phyloP scores from a whole-genome alignment of 1,139 yeast genomes.

The Hansenula lynferdii region DNA sequence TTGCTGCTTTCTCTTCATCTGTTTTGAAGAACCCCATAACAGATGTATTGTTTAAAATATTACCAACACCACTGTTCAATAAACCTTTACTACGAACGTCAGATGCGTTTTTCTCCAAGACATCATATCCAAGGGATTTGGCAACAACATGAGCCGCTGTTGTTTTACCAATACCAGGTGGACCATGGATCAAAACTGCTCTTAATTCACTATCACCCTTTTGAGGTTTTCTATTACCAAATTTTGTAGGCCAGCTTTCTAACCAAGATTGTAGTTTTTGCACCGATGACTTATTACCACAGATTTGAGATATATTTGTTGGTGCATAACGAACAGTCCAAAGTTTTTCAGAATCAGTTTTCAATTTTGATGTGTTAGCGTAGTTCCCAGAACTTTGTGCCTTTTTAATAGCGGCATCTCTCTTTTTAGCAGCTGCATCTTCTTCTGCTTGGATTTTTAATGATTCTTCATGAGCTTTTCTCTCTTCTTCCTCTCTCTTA shows the following conservation, averaged over 20 bases:
- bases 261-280: conserved; percentile 69
- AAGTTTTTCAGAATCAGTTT: conserved; percentile 45
- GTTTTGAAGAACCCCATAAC: conserved; percentile 69
- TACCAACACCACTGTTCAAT: conserved; percentile 62
- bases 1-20: conserved; percentile 22
- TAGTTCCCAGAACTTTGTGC: conserved; percentile 20
- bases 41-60: conserved; percentile 76
- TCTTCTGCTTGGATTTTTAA: conserved; percentile 38
- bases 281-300: conserved; percentile 86
- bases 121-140: conserved; percentile 60
- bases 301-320: conserved; percentile 61
- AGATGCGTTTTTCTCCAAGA: conserved; percentile 75
- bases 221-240: conserved; percentile 53
- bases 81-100: conserved; percentile 86
- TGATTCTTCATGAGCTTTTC: conserved; percentile 45
- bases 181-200: conserved; percentile 83
- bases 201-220: conserved; percentile 58
- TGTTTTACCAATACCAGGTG: conserved; percentile 83
- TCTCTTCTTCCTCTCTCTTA: conserved; percentile 66
- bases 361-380: conserved; percentile 15
- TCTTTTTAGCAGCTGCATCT: conserved; percentile 24
- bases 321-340: conserved; percentile 98
- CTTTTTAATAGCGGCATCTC: conserved; percentile 21
- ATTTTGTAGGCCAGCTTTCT: conserved; percentile 61
- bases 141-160: conserved; percentile 77